Percentiles rank a stretch among this genome's conserved stretches.
phyloP scores from a whole-genome alignment of 257 asterid genomes.

The Capsicum rhomboideum region DNA sequence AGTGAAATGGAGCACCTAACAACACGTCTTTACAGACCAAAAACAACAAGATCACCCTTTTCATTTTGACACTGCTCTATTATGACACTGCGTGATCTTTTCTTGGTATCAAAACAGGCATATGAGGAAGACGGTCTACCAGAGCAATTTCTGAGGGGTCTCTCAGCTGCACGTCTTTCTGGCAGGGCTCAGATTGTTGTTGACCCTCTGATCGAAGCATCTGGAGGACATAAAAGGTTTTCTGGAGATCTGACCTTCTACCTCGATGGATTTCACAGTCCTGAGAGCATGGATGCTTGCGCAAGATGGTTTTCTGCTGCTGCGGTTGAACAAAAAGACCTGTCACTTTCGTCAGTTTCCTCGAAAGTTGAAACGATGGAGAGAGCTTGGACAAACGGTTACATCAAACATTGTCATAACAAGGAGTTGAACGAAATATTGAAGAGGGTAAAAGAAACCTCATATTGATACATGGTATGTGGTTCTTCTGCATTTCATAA shows the following conservation, averaged over 20 bases:
- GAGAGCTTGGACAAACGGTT: slow-evolving; percentile 27
- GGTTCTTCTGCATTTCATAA: not conserved
- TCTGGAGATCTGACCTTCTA: slow-evolving; percentile 64
- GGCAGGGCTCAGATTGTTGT: slow-evolving; percentile 81
- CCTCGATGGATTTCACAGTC: slow-evolving; percentile 95
- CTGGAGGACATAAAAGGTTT: slow-evolving; percentile 17
- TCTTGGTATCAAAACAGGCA: slow-evolving; percentile 26
- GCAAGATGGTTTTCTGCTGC: slow-evolving; percentile 77
- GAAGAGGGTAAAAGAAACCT: slow-evolving; percentile 44
- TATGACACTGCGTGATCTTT: no score
- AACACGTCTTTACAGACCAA: no score
- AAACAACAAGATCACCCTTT: no score
- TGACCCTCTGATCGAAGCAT: slow-evolving; percentile 17
- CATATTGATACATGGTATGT: not conserved
- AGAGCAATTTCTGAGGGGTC: slow-evolving; percentile 65
- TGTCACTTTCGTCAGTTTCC: slow-evolving; percentile 13
- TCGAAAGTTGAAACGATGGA: slow-evolving; percentile 12
- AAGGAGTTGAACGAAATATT: slow-evolving; percentile 23
- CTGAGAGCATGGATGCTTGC: slow-evolving; percentile 95
- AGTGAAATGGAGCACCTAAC: no score
- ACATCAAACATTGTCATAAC: slow-evolving; percentile 8
- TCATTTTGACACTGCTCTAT: no score
- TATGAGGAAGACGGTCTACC: slow-evolving; percentile 43
- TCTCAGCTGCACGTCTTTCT: slow-evolving; percentile 68
- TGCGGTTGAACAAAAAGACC: slow-evolving; percentile 29